Evolutionary conservation across 2,329 filamentous ascomycete genomes (phyloP), one percentile per base, ranked within the genome.

Genomic region (Eutypella sp.): DNA sequence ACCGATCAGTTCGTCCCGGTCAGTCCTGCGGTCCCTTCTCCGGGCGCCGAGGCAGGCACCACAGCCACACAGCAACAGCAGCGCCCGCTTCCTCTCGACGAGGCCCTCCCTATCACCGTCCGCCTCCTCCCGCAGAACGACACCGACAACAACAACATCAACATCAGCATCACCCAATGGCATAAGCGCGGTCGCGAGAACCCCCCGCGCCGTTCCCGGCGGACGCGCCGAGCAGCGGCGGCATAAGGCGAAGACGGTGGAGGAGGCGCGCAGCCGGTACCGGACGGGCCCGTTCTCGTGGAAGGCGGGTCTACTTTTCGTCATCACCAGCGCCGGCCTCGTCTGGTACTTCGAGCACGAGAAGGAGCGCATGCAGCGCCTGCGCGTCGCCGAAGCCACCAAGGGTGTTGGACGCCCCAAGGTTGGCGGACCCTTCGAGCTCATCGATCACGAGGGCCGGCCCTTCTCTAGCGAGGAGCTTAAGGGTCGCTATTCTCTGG

Each of bases 371-470:
- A 85, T 99, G 82, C 84, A 93, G 64, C 81, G 91, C 52, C 87
- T 91, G 72, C 80, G 90, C 46, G 81, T 96, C 56, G 90, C 90
- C 7, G 91, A 97, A 63, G 87, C 92, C 57, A 87, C 86, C 54
- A 99, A 99, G 72, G 91, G 92, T 10, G 84, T 96, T 5, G 93
- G 93, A 1, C 85, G 81, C 63, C 93, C 93, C 27, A 95, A 95
- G 73, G 91, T 99, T 44, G 93, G 93, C 45, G 93, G 93, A 0
- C 74, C 83, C 1, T 97, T 99, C 65, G 75, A 83, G 52, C 72
- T 99, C 57, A 71, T 86, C 33, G 89, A 97, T 69, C 84, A 96
- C 58, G 72, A 95, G 51, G 90, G 90, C 41, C 80, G 82, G 46
- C 74, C 75, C 31, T 91, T 95, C 57, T 87, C 86, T 2, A 85